Conservation (phyloP, 2,329 filamentous ascomycete species). For the Fusarium torulosum region DNA sequence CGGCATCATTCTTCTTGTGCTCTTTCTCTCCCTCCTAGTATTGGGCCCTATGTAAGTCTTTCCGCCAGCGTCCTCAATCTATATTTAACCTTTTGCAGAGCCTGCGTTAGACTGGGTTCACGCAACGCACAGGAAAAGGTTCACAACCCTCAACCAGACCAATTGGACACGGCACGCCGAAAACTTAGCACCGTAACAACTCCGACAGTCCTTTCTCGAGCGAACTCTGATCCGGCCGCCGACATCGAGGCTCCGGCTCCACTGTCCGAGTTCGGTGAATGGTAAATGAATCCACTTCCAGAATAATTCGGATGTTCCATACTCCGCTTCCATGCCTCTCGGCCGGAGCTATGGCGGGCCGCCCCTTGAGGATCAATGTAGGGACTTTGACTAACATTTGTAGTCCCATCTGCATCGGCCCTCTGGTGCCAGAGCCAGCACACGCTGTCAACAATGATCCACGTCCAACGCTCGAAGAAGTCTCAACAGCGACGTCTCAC, state of each 20-base stretch:
- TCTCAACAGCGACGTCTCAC: conserved; percentile 29
- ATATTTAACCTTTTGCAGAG: conserved; percentile 31
- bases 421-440: conserved; percentile 48
- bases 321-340: conserved; percentile 23
- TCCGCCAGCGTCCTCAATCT: background rate
- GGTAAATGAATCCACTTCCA: conserved; percentile 40
- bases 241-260: conserved; percentile 39
- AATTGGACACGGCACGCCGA: conserved; percentile 45
- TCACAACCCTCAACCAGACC: conserved; percentile 39
- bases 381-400: conserved; percentile 10
- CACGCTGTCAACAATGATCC: conserved; percentile 30
- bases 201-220: conserved; percentile 30
- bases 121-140: conserved; percentile 28
- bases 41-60: conserved; percentile 41
- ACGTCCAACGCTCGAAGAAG: conserved; percentile 33
- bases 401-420: conserved; percentile 53
- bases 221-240: conserved; percentile 12
- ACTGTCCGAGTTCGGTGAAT: conserved; percentile 44
- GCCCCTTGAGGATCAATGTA: conserved; percentile 1
- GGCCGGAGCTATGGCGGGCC: conserved; percentile 11
- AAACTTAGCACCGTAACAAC: conserved; percentile 51
- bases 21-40: conserved; percentile 42
- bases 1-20: conserved; percentile 44
- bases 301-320: background rate
- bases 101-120: conserved; percentile 34